These are phyloP conservation scores for Calonectria hawksworthii DNA, from an alignment of 2,329 filamentous ascomycete genomes.

Conservation along the genomic window DNA sequence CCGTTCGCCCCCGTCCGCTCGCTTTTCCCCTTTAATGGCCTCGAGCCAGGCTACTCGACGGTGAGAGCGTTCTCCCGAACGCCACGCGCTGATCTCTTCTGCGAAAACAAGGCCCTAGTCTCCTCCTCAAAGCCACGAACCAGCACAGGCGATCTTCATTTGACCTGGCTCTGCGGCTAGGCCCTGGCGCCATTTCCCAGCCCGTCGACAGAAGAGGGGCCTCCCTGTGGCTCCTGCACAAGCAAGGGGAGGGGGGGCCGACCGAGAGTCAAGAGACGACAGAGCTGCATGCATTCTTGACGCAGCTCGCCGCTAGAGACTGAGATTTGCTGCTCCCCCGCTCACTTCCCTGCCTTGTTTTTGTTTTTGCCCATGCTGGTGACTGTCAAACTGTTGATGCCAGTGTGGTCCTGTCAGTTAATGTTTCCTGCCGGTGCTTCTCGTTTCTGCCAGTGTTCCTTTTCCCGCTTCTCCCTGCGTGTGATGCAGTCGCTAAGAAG, in stretches of 20 bases:
- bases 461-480: slow-evolving; percentile 3
- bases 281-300: slow-evolving; percentile 5
- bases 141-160: slow-evolving; percentile 19
- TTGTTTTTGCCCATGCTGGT: slow-evolving; percentile 1
- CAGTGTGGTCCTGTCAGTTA: neutral
- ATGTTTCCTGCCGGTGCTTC: no score
- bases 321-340: slow-evolving; percentile 12
- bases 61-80: slow-evolving; percentile 15
- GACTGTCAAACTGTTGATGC: neutral
- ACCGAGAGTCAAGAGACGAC: slow-evolving; percentile 7
- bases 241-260: slow-evolving; percentile 3
- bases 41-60: neutral
- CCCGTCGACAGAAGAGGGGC: neutral
- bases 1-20: slow-evolving; percentile 4
- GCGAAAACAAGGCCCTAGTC: slow-evolving; percentile 9
- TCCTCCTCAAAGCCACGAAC: slow-evolving; percentile 3
- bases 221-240: slow-evolving; percentile 14
- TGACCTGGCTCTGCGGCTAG: slow-evolving; percentile 17
- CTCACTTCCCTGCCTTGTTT: neutral
- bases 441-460: neutral
- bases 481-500: neutral
- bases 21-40: slow-evolving; percentile 6
- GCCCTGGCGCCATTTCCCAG: slow-evolving; percentile 10
- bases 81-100: slow-evolving; percentile 23
- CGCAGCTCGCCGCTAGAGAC: slow-evolving; percentile 2